Evolutionary conservation across 805 yeast genomes (phyloP), one percentile per base, ranked within the genome.

Genomic region (Grigorovia transvaalensis): DNA sequence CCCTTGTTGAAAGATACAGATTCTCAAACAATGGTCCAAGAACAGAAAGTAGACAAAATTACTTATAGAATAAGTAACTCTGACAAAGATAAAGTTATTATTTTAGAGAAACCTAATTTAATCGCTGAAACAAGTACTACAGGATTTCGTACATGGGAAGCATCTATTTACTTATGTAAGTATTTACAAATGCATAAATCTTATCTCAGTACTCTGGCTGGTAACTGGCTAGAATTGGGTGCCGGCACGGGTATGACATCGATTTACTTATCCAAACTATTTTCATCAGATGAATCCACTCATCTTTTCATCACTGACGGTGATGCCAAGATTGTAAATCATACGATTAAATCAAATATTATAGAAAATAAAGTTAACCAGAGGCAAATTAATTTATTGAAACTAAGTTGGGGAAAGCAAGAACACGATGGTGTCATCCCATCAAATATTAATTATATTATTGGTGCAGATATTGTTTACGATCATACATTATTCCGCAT

Each of bases 81-180:
- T 15, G 46, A 55, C 0, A 48, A 48, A 0, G 61, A 76, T 1
- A 57, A 58, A 7, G 76, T 84, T 2, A 38, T 9, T 3, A 38
- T 46, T 6, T 68, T 67, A 53, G 93, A 85, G 59, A 74, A 79
- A 0, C 91, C 90, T 0, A 71, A 75, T 50, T 55, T 85, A 50
- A 78, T 85, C 13, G 77, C 86, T 41, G 88, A 87, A 0, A 63
- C 70, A n/a, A 95, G 95, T 5, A 84, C 95, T 0, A 91, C 97
- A 0, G 97, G 97, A 0, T 68, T 81, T 51, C 71, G 97, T 44
- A 91, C 97, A 0, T 90, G 97, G 98, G 96, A 88, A 62, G 97
- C 96, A 2, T 85, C 96, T 0, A 57, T 86, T 7, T 87, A 73
- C 50, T 67, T 91, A 8, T 70, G 1, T 74, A 80, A 57, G 9